Base-by-base conservation (phyloP, 2,329 filamentous ascomycete genomes). In the Cladosporium sp. region DNA sequence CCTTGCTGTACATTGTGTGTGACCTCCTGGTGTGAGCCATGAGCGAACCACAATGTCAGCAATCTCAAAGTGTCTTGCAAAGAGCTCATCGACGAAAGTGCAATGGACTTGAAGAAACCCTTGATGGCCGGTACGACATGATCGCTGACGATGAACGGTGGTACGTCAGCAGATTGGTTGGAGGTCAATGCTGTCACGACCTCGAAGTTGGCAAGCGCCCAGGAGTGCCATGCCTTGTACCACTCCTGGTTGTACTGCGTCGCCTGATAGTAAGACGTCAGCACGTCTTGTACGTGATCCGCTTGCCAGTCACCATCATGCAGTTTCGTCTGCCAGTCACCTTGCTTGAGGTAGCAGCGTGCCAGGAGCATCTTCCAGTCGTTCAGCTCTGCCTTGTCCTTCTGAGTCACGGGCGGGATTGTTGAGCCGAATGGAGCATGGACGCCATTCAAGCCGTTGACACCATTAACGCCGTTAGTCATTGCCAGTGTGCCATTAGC, bases 221-320 rank as follows among this genome's bases (percentile, higher is more conserved):
- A 99, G 0, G 95, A 91, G 79, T 99, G 95, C 95, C 95, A 99
- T 8, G 96, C 95, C 80, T 99, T 99, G 82, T 99, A 99, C 88
- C 94, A 99, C 67, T 90, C 89, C 36, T 92, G 90, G 76, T 99
- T 96, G 79, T 96, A 97, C 66, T 92, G 89, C 1, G 95, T 99
- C 1, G 96, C 96, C 66, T 93, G 90, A 21, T 89, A 89, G 77
- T 98, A 99, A 1, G 95, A 93, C n/a, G 88, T 86, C 26, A 99
- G 83, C 65, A 99, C 93, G 62, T 98, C 94, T 60, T 91, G 87
- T 4, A 97, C 91, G 70, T 91, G 89, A 10, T 92, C 90, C 68
- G 91, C 88, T 69, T 92, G 89, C 96, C 95, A 99, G 70, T 95
- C 90, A 61, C 93, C 91, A 74, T 91, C 90, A 76, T 96, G 91